Evolutionary conservation across 2,329 filamentous ascomycete species (phyloP), one percentile per base, ranked within the genome.

Genomic region (Penicillium palitans): DNA sequence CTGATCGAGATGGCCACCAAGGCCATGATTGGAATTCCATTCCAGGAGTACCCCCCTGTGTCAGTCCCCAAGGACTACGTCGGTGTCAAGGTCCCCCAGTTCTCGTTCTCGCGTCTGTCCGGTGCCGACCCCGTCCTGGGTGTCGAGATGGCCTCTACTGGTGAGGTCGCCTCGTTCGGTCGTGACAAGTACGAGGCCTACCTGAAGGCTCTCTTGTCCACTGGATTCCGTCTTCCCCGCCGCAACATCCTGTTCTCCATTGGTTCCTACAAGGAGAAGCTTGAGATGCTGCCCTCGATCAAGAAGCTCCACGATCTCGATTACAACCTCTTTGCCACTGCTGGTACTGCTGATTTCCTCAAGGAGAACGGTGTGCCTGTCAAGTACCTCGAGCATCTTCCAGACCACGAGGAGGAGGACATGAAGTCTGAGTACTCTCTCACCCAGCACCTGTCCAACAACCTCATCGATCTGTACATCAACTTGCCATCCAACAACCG

Each of bases 141-240:
- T 79, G 95, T 99, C 7, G 95, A 99, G 79, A 99, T 99, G 95
- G 95, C 95, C 19, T 98, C 95, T 5, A 99, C 95, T 60, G 95
- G 95, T 76, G 95, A 99, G 78, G 95, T 99, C 68, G 95, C 95
- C 66, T 97, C 90, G 72, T 99, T 99, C 71, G 95, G 95, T 72
- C 84, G 87, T 62, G 92, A 96, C 78, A 96, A 97, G 79, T 96
- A 96, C 73, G 95, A 99, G 77, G 95, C 95, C 19, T 99, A 99
- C 75, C 85, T 99, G 69, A 99, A 99, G 81, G 95, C 91, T 53
- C 81, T 99, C 57, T 86, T 99, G 66, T 96, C 95, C 1, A 98
- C 95, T 53, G 95, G 95, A 46, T 99, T 99, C 84, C 93, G 90
- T 76, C 85, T 99, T 42, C 95, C 95, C 24, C 96, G 96, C 80